Base-by-base conservation (phyloP, 164 flowering plant species). In the Paratinospora sagittata region DNA sequence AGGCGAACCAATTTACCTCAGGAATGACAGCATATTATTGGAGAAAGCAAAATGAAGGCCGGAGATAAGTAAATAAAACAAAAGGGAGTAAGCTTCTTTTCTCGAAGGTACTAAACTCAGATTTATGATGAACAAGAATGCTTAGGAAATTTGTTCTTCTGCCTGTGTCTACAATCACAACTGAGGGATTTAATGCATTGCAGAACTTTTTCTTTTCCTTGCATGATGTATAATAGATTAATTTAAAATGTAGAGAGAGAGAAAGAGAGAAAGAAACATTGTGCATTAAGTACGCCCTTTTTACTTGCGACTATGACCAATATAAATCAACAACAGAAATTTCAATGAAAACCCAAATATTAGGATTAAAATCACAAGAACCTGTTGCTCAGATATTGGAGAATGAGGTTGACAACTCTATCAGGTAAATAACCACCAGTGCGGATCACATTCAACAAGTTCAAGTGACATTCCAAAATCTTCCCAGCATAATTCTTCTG, bases 311-410 rank as follows among this genome's bases (percentile, higher is more conserved):
- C 66, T 63, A 63, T 26, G 12, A 63, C 17, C 33, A 36, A 36
- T 17, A 14, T 47, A 47, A 71, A 43, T 30, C 7, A 9, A n/a
- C 16, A n/a, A 13, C 8, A 7, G 16, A 55, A 21, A 21, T 30
- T 43, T 7, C 11, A n/a, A 27, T 64, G 68, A 63, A 23, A 63
- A 14, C 47, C 47, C 30, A 45, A 26, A 66, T 19, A 12, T 30
- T 43, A 72, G 71, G 58, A 63, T 27, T 13, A 10, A 47, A 9
- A 27, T 63, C 33, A 67, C 65, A 76, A 84, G 30, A 63, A 93
- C 99, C 99, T 93, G 87, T 86, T 96, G 84, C 91, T 91, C 61
- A 96, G 78, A 78, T 96, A 96, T 72, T 96, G 99, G 78, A 96
- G 88, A 80, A 96, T 79, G 34, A 96, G 93, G 76, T 96, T 96